phyloP scores from a whole-genome alignment of 768 basidiomycete genomes.

The Leccinum pellstonianum region DNA sequence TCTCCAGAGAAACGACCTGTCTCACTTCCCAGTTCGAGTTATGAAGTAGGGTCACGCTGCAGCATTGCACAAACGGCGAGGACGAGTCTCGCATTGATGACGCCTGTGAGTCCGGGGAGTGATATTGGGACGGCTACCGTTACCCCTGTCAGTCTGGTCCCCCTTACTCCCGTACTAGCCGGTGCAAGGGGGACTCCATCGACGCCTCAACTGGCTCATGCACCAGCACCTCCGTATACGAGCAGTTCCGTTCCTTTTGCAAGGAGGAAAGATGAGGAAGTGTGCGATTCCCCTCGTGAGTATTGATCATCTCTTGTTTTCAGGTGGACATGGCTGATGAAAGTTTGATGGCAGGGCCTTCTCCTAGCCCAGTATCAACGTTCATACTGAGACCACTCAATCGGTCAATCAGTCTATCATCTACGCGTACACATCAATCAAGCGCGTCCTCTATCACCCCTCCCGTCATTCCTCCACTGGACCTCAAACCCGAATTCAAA shows the following conservation, averaged over 20 bases:
- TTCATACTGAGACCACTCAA: slow-evolving; percentile 68
- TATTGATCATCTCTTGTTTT: slow-evolving; percentile 6
- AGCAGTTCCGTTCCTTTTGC: slow-evolving; percentile 25
- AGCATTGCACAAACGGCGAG: slow-evolving; percentile 32
- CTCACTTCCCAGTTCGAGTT: slow-evolving; percentile 31
- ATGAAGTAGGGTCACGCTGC: slow-evolving; percentile 27
- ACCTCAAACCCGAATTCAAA: slow-evolving; percentile 55
- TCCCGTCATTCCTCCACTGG: slow-evolving; percentile 58
- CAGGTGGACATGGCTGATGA: slow-evolving; percentile 5
- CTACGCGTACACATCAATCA: slow-evolving; percentile 57
- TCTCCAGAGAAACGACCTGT: slow-evolving; percentile 46
- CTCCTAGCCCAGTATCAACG: slow-evolving; percentile 42
- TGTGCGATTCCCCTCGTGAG: slow-evolving; percentile 42
- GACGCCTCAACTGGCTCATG: slow-evolving; percentile 12
- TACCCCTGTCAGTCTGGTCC: slow-evolving; percentile 31
- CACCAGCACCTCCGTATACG: slow-evolving; percentile 18
- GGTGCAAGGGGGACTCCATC: slow-evolving; percentile 15
- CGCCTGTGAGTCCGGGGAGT: slow-evolving; percentile 27
- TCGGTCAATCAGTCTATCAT: slow-evolving; percentile 62
- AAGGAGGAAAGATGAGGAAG: slow-evolving; percentile 30
- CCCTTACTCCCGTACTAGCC: slow-evolving; percentile 27
- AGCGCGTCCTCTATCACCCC: slow-evolving; percentile 37
- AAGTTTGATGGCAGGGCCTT: slow-evolving; percentile 39
- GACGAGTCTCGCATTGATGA: slow-evolving; percentile 32
- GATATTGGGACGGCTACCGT: slow-evolving; percentile 23